These are phyloP conservation scores for Steccherinum ochraceum DNA, from an alignment of 768 basidiomycete genomes.

Conservation along the genomic window DNA sequence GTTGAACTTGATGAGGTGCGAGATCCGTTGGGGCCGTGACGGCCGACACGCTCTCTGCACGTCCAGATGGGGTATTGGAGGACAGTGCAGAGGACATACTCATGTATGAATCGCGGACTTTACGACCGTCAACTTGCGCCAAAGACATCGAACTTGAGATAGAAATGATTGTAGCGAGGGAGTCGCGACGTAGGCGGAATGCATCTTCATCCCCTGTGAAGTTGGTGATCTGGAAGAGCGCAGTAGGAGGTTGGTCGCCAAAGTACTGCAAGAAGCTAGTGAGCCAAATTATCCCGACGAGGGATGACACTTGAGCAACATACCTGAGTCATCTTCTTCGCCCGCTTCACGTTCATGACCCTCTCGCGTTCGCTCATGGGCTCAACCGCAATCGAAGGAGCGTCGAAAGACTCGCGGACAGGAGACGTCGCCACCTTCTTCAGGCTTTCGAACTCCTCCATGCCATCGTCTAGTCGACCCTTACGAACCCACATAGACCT, in stretches of 20 bases:
- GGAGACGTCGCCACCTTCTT: not conserved
- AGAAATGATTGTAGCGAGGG: conserved; percentile 18
- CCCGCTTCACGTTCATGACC: conserved; percentile 36
- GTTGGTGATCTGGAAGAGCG: conserved; percentile 32
- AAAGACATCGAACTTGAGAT: conserved; percentile 12
- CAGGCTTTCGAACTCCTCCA: not conserved
- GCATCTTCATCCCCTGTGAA: conserved; percentile 13
- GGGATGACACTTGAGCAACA: no score
- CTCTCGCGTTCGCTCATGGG: conserved; percentile 28
- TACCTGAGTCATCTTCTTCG: conserved; percentile 48
- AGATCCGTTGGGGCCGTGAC: not conserved
- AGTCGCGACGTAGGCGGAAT: conserved; percentile 14
- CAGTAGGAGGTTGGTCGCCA: conserved; percentile 40
- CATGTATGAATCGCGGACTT: conserved; percentile 11
- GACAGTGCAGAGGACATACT: conserved; percentile 9
- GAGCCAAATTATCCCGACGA: not conserved
- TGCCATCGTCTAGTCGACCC: not conserved
- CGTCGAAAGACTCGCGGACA: not conserved
- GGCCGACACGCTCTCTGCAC: not conserved
- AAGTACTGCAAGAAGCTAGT: conserved; percentile 34
- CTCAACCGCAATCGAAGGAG: not conserved
- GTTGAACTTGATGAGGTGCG: not conserved
- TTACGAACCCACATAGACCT: conserved; percentile 23
- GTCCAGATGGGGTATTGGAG: not conserved
- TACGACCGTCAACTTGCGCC: not conserved